Conservation (phyloP, 2,329 filamentous ascomycete species). For the Chrysoporthe deuterocubensis region DNA sequence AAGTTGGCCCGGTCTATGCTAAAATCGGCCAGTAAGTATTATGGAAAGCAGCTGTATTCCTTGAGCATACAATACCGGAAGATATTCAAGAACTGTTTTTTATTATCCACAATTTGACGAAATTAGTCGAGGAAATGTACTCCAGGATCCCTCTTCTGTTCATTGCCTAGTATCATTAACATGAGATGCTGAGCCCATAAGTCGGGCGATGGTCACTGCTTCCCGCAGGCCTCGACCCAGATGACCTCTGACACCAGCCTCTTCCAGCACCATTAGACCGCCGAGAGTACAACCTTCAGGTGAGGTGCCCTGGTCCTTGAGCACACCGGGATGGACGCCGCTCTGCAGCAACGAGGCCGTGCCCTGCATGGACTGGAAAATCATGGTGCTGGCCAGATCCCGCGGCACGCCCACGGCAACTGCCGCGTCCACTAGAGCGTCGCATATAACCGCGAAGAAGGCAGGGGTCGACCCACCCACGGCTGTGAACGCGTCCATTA, state of each 20-base stretch:
- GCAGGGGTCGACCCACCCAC: constrained; percentile 64
- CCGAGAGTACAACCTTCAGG: constrained; percentile 65
- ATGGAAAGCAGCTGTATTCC: no score
- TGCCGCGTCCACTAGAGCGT: constrained; percentile 62
- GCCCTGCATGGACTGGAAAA: constrained; percentile 62
- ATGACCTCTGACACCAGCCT: constrained; percentile 54
- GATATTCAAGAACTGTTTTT: no score
- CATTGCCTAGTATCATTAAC: constrained; percentile 44
- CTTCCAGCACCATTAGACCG: constrained; percentile 63
- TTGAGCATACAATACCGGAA: no score
- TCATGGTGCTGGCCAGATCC: constrained; percentile 60
- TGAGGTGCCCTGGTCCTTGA: constrained; percentile 62
- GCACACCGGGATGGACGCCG: constrained; percentile 60
- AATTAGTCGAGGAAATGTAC: not conserved
- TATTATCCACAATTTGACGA: no score
- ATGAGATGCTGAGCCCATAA: constrained; percentile 45
- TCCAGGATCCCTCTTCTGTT: not conserved
- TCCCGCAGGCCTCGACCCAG: constrained; percentile 49
- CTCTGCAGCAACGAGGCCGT: constrained; percentile 56
- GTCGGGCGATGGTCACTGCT: constrained; percentile 49
- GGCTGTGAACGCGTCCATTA: constrained; percentile 62
- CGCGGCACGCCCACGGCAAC: constrained; percentile 64
- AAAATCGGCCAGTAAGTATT: no score
- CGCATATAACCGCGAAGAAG: constrained; percentile 61
- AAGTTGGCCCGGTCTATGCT: no score